Base-by-base conservation (phyloP, 208 protist species). In the Acanthamoeba sp. region DNA sequence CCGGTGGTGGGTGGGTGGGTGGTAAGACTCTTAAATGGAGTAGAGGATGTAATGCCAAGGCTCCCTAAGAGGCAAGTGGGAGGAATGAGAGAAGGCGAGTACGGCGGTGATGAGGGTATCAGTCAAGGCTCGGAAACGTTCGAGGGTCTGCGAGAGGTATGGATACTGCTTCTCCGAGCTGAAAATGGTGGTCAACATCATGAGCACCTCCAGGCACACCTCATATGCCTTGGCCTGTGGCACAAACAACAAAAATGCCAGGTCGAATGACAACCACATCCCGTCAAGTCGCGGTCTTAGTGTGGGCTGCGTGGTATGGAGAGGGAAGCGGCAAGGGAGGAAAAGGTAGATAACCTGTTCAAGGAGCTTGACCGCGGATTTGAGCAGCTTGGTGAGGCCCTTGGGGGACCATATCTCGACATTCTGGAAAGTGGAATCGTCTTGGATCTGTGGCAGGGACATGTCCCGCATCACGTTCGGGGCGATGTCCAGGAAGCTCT, bases 141-240 rank as follows among this genome's bases (percentile, higher is more conserved):
- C 82, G 29, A 90, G 82, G 29, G 82, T 90, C 50, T 57, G 27
- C 10, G 38, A 48, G 32, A 90, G 55, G 50, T 90, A 32, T 12
- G 45, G n/a, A 32, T 90, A 90, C 27, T 66, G 27, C 55, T 66
- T 90, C 52, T 90, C 82, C 48, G 82, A 57, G 32, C 38, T 90
- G 82, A 48, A 90, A 29, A 90, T 57, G 50, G 82, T 66, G n/a
- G 82, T 90, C 48, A 90, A 50, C 40, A 90, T 32, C 82, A 90
- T 90, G n/a, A 90, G 55, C 48, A 90, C 82, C 32, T 90, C 82
- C 12, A 90, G 27, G 82, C 82, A 90, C 82, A 90, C 32, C 50
- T 90, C 82, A 24, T 90, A 90, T 7, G 82, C 27, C 82, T 90
- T 90, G 29, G 82, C 82, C 82, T 90, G 82, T 73, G 6, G n/a